Evolutionary conservation across 2,329 filamentous ascomycete species (phyloP).

Genomic region (Colletotrichum eleusines): DNA sequence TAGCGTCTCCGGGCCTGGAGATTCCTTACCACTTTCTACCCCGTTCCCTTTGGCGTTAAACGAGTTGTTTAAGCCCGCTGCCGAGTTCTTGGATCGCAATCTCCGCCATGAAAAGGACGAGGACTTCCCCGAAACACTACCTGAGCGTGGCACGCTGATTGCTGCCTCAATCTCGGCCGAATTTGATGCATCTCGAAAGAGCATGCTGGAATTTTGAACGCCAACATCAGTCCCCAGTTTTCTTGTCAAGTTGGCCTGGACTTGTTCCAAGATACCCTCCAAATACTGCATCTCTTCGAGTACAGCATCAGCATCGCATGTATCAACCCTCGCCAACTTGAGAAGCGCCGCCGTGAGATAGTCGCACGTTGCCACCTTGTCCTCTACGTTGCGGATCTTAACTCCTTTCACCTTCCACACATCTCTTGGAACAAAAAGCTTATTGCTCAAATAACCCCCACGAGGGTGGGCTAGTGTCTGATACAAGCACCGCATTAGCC

Average conservation of each 20-base stretch:
- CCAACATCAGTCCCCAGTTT: slow-evolving; percentile 96
- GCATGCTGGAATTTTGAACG: slow-evolving; percentile 75
- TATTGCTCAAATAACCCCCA: slow-evolving; percentile 91
- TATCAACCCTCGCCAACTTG: slow-evolving; percentile 87
- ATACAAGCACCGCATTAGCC: slow-evolving; percentile 95
- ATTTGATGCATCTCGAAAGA: slow-evolving; percentile 79
- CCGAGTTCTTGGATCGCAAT: slow-evolving; percentile 89
- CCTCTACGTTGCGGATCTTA: slow-evolving; percentile 90
- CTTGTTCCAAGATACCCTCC: slow-evolving; percentile 87
- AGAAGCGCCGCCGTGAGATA: slow-evolving; percentile 88
- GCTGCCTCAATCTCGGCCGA: slow-evolving; percentile 59
- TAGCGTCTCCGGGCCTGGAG: slow-evolving; percentile 75
- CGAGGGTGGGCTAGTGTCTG: slow-evolving; percentile 92
- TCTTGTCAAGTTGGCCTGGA: slow-evolving; percentile 80
- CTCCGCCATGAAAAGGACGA: slow-evolving; percentile 91
- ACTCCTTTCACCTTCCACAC: slow-evolving; percentile 95
- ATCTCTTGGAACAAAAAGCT: slow-evolving; percentile 91
- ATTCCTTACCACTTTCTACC: slow-evolving; percentile 63
- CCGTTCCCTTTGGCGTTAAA: slow-evolving; percentile 56
- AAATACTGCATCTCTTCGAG: slow-evolving; percentile 94
- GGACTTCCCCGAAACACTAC: slow-evolving; percentile 78
- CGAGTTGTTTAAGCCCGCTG: slow-evolving; percentile 65
- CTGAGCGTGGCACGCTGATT: slow-evolving; percentile 62
- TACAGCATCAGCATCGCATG: slow-evolving; percentile 89
- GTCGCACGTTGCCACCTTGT: slow-evolving; percentile 94